Conservation (phyloP, 2,329 filamentous ascomycete species). For the Aspergillus nomiae region DNA sequence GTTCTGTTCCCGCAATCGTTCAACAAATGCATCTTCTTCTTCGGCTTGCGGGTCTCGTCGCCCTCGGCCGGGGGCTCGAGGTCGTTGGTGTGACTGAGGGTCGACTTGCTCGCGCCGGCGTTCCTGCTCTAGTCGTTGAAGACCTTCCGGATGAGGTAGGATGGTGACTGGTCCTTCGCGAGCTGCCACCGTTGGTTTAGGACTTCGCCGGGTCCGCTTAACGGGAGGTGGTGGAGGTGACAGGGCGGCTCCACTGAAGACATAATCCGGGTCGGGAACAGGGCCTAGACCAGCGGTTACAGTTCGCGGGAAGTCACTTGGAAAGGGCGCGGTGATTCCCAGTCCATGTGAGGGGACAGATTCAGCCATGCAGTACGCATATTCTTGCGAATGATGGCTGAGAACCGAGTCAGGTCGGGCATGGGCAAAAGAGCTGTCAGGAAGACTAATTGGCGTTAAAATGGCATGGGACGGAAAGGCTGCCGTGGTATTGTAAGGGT, state of each 20-base stretch:
- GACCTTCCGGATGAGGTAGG: slow-evolving; percentile 41
- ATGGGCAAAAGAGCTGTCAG: slow-evolving; percentile 36
- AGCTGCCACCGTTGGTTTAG: slow-evolving; percentile 21
- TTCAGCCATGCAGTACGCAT: slow-evolving; percentile 35
- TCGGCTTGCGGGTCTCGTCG: slow-evolving; percentile 41
- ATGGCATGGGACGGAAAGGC: slow-evolving; percentile 31
- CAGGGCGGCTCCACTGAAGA: slow-evolving; percentile 20
- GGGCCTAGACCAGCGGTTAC: slow-evolving; percentile 30
- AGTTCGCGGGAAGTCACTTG: slow-evolving; percentile 32
- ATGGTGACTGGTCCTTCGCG: slow-evolving; percentile 38
- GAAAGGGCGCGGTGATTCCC: slow-evolving; percentile 39
- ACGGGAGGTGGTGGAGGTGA: slow-evolving; percentile 25
- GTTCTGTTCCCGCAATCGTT: slow-evolving; percentile 39
- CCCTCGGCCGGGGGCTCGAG: slow-evolving; percentile 35
- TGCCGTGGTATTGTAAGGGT: slow-evolving; percentile 37
- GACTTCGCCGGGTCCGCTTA: slow-evolving; percentile 27
- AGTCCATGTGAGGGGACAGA: slow-evolving; percentile 36
- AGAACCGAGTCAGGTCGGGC: slow-evolving; percentile 37
- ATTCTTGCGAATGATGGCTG: slow-evolving; percentile 41
- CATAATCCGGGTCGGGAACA: slow-evolving; percentile 23
- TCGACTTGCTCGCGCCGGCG: slow-evolving; percentile 31
- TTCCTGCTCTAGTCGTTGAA: slow-evolving; percentile 42
- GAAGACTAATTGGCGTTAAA: slow-evolving; percentile 43
- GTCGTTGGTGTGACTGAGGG: slow-evolving; percentile 26
- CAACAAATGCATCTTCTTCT: slow-evolving; percentile 43